These are phyloP conservation scores for Entrophospora sp. DNA, from an alignment of 192 early-diverging fungal species.

Conservation along the genomic window DNA sequence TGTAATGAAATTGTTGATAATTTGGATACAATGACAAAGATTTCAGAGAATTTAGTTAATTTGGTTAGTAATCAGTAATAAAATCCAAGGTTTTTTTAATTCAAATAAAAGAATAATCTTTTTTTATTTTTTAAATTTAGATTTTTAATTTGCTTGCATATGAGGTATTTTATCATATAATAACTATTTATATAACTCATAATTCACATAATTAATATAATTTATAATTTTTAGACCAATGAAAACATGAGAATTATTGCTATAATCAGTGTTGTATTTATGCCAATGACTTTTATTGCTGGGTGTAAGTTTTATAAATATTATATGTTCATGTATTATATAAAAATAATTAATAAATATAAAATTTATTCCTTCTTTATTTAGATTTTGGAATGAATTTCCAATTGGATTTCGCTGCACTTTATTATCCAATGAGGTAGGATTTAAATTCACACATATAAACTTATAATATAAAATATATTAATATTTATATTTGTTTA, in stretches of 20 bases:
- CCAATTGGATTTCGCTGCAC: constrained; percentile 29
- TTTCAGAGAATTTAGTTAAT: constrained; percentile 37
- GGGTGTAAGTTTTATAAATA: constrained; percentile 29
- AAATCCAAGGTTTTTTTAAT: no score
- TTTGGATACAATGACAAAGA: constrained; percentile 33
- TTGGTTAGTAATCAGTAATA: no score
- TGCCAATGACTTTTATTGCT: constrained; percentile 48
- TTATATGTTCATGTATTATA: background rate
- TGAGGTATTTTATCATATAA: constrained; percentile 16
- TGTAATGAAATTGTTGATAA: constrained; percentile 42
- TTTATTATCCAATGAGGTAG: constrained; percentile 25
- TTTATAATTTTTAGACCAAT: constrained; percentile 21
- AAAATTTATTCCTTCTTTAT: background rate
- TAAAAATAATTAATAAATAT: background rate
- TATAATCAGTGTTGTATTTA: constrained; percentile 34
- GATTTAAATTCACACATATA: constrained; percentile 2
- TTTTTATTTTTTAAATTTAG: no score
- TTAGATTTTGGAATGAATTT: constrained; percentile 47
- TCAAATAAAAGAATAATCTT: no score
- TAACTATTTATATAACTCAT: background rate
- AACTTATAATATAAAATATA: background rate
- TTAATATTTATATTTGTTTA: background rate
- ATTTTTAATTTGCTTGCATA: constrained; percentile 39
- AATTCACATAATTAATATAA: background rate
- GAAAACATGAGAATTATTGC: constrained; percentile 32